Conservation (phyloP, 805 yeast genomes). For the Myxozyma sirexii region DNA sequence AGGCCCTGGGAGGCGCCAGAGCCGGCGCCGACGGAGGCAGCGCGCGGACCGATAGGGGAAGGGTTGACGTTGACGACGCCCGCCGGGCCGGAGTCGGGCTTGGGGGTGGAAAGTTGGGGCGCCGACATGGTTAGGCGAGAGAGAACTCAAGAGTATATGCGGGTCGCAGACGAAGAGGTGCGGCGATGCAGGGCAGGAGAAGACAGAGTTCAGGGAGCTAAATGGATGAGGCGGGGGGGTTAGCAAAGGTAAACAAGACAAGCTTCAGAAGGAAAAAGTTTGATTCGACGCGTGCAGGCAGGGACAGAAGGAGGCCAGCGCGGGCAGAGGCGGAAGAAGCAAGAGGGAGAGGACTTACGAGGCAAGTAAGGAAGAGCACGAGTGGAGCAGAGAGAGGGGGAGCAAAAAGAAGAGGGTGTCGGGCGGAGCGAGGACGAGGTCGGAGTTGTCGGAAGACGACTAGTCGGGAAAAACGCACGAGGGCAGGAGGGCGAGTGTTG, state of each 20-base stretch:
- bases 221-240: neutral
- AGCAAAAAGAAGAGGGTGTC: neutral
- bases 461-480: neutral
- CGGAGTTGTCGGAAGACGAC: too few species aligned
- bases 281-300: slow-evolving; percentile 14
- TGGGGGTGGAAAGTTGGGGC: slow-evolving; percentile 19
- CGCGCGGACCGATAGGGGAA: slow-evolving; percentile 6
- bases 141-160: too few species aligned
- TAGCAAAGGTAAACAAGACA: slow-evolving; percentile 7
- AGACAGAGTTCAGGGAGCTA: neutral
- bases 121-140: too few species aligned
- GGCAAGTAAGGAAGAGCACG: neutral
- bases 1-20: slow-evolving; percentile 29
- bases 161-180: too few species aligned
- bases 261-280: neutral
- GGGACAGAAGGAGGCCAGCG: neutral
- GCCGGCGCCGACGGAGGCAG: slow-evolving; percentile 11
- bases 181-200: neutral
- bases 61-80: slow-evolving; percentile 3
- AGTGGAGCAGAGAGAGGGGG: neutral
- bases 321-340: neutral
- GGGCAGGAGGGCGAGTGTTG: neutral
- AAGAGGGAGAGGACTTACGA: neutral
- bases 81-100: slow-evolving; percentile 8
- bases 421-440: neutral